phyloP scores from a whole-genome alignment of 768 basidiomycete genomes.

The Auriscalpium microsporum region DNA sequence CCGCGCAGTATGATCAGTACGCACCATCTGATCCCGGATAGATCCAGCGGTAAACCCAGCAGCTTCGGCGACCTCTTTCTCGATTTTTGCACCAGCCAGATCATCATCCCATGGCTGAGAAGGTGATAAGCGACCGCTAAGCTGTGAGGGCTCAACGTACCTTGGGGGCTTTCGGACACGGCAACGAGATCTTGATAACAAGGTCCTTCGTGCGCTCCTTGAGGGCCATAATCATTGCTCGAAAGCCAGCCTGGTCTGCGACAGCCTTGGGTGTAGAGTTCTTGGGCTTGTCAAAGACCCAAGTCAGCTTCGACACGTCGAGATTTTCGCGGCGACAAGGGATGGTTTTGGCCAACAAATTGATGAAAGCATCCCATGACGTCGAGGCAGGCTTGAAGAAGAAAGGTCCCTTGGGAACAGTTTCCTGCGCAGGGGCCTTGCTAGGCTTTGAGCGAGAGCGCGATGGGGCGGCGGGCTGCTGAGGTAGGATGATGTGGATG shows the following conservation, averaged over 20 bases:
- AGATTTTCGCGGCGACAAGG: background rate
- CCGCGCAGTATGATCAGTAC: no score
- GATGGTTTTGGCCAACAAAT: background rate
- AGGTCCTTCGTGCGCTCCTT: background rate
- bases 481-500: no score
- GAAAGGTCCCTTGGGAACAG: background rate
- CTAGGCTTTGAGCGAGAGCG: no score
- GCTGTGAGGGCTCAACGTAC: background rate
- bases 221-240: background rate
- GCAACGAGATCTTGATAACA: background rate
- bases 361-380: background rate
- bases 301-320: background rate
- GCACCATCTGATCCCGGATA: no score
- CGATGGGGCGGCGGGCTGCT: no score
- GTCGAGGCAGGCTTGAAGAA: background rate
- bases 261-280: background rate
- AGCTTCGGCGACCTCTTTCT: no score
- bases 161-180: background rate
- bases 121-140: no score
- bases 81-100: no score
- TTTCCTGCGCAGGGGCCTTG: no score
- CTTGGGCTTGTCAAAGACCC: background rate
- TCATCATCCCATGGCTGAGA: no score
- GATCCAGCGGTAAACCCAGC: no score
- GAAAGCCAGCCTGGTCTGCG: background rate